Conservation (phyloP, 768 basidiomycete species). For the Pseudohyphozyma bogoriensis region DNA sequence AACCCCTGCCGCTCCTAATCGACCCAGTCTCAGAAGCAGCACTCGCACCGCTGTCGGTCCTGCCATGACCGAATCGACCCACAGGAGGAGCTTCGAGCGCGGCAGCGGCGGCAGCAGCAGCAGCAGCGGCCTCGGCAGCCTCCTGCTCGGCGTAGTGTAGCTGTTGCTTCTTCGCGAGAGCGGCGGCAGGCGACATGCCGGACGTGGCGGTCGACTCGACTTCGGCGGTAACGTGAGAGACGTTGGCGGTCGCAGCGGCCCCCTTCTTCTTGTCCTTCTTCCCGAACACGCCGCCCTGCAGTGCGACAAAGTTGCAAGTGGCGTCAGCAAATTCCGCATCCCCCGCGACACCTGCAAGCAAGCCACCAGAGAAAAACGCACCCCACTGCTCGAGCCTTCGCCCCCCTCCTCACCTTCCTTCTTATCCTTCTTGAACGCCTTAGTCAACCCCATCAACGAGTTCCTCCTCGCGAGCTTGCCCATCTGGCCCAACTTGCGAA, state of each 20-base stretch:
- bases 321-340: background rate
- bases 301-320: background rate
- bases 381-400: too few relatives aligned
- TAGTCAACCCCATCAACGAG: slow-evolving; percentile 76
- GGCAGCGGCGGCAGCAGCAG: slow-evolving; percentile 36
- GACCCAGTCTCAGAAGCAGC: slow-evolving; percentile 16
- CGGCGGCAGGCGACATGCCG: slow-evolving; percentile 54
- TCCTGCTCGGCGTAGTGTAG: slow-evolving; percentile 36
- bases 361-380: too few relatives aligned
- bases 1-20: slow-evolving; percentile 63
- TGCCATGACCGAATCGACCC: slow-evolving; percentile 3
- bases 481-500: slow-evolving; percentile 80
- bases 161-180: slow-evolving; percentile 39
- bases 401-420: slow-evolving; percentile 47
- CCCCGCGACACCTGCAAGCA: slow-evolving; percentile 11
- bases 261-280: slow-evolving; percentile 52
- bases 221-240: slow-evolving; percentile 77
- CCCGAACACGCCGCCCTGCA: slow-evolving; percentile 31
- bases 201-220: slow-evolving; percentile 34
- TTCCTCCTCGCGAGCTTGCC: slow-evolving; percentile 75
- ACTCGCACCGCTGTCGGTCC: background rate
- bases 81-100: slow-evolving; percentile 16
- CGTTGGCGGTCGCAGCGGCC: slow-evolving; percentile 55
- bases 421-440: slow-evolving; percentile 59
- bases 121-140: slow-evolving; percentile 26